phyloP scores from a whole-genome alignment of 2,329 filamentous ascomycete genomes.

The Cladophialophora immunda region DNA sequence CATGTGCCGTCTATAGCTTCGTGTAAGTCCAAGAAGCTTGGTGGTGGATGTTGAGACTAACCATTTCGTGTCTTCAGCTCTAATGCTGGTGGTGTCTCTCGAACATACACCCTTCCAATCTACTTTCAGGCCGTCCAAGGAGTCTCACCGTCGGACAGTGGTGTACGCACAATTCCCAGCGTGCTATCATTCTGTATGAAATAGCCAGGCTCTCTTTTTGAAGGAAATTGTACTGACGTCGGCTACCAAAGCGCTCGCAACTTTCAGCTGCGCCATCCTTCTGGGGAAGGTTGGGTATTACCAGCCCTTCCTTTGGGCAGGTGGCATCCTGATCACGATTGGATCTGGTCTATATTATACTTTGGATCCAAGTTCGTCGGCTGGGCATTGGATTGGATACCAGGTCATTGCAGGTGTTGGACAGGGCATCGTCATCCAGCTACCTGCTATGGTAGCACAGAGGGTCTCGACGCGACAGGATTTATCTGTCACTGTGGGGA shows the following conservation, averaged over 20 bases:
- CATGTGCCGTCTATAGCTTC: constrained; percentile 38
- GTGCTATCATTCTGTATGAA: constrained; percentile 43
- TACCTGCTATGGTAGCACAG: constrained; percentile 3
- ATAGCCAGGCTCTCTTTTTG: background rate
- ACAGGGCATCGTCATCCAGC: constrained; percentile 41
- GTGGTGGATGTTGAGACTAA: constrained; percentile 34
- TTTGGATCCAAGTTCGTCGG: constrained; percentile 40
- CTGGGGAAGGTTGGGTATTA: constrained; percentile 26
- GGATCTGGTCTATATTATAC: constrained; percentile 47
- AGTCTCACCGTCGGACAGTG: constrained; percentile 46
- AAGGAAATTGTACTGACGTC: background rate
- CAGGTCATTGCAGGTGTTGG: constrained; percentile 45
- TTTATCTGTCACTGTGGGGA: constrained; percentile 2
- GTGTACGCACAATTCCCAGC: constrained; percentile 53
- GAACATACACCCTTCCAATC: constrained; percentile 57
- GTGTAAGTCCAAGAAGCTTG: constrained; percentile 41
- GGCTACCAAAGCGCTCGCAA: constrained; percentile 24
- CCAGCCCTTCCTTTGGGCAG: constrained; percentile 37
- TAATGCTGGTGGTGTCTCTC: constrained; percentile 34
- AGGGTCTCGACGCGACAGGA: constrained; percentile 8
- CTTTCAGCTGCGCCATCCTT: constrained; percentile 44
- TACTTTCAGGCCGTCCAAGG: constrained; percentile 57
- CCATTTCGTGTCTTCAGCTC: background rate
- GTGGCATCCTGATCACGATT: constrained; percentile 40
- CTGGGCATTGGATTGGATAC: constrained; percentile 49